Evolutionary conservation across 23 red algal species (phyloP).

Genomic region (Gracilaria gracilis): DNA sequence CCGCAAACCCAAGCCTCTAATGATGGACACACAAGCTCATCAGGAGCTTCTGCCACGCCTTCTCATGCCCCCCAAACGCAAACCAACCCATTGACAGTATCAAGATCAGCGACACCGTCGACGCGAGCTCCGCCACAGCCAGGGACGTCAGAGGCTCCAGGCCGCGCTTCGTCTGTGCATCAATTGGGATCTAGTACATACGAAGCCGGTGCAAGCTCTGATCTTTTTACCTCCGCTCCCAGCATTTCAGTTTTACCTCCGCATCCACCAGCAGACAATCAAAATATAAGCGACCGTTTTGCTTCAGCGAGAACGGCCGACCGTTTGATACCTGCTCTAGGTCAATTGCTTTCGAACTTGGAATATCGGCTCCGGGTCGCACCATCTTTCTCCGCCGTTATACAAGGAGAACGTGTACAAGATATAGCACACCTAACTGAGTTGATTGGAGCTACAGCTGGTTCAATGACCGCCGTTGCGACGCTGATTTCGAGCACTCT

Average conservation of each 20-base stretch:
- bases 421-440: neutral
- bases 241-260: neutral
- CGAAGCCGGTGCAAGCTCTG: neutral
- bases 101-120: neutral
- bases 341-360: neutral
- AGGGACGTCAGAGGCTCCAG: neutral
- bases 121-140: neutral
- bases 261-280: neutral
- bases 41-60: neutral
- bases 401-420: neutral
- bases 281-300: neutral
- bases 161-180: neutral
- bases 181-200: neutral
- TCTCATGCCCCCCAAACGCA: neutral
- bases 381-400: neutral
- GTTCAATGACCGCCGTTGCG: constrained; percentile 12
- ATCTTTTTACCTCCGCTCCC: neutral
- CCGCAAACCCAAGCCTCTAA: neutral
- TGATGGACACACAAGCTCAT: neutral
- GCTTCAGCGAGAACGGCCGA: constrained; percentile 16
- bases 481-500: neutral
- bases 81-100: neutral
- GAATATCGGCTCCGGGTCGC: neutral
- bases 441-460: constrained; percentile 1
- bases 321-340: neutral